Evolutionary conservation across 2,329 filamentous ascomycete species (phyloP), one percentile per base, ranked within the genome.

Genomic region (Cadophora malorum): DNA sequence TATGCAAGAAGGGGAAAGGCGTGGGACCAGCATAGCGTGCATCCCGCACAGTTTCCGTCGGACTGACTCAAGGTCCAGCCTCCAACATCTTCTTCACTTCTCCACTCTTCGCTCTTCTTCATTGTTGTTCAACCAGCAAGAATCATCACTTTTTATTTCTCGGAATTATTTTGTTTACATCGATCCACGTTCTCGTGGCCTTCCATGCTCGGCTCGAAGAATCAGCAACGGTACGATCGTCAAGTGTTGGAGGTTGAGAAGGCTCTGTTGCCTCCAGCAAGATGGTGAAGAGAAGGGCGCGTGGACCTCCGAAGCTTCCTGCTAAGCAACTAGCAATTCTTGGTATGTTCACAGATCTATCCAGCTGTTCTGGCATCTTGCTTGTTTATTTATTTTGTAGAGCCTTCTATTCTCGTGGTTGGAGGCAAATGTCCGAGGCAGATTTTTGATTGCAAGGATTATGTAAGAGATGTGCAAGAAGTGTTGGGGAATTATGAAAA

Each of bases 291-390:
- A 72, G 72, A 69, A 74, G 70, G 67, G 73, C 72, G 65, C 79
- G 78, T 64, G 72, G 69, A 10, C 69, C 70, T 71, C 85, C 88
- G 31, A 91, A 89, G 82, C 84, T 96, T 83, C 92, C 93, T 0
- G 83, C 87, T 52, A 87, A 89, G 84, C 93, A 96, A 81, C 83
- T 96, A 76, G 82, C 88, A 53, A 94, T 96, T 76, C 81, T 96
- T 71, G 89, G 91, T 94, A 85, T 83, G 86, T 76, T 65, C 52
- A 28, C 49, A 52, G 53, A 58, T 62, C 41, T n/a, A 5, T 52
- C 10, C 45, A 9, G 19, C 5, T 21, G 45, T 49, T 49, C n/a
- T 6, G 21, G n/a, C 6, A 21, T 7, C 6, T 21, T n/a, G 45
- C 45, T 49, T 28, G n/a, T 49, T 21, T 21, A 5, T 49, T 21